phyloP scores from a whole-genome alignment of 192 early-diverging fungal species.

The Phlyctochytrium planicorne region DNA sequence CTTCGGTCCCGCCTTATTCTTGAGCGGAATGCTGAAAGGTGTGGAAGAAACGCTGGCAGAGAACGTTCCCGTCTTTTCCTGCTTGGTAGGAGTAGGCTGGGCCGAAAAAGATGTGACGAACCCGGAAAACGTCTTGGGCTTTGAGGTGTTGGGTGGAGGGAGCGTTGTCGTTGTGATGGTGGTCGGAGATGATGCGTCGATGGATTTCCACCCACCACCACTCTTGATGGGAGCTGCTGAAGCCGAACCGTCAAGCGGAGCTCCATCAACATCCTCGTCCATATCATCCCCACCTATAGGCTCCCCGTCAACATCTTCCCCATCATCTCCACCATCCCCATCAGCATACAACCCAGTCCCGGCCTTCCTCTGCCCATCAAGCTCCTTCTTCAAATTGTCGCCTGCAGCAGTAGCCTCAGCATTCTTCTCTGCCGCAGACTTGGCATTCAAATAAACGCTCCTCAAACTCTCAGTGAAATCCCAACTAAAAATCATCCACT shows the following conservation, averaged over 20 bases:
- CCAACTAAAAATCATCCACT: slow-evolving; percentile 83
- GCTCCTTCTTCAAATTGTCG: background rate
- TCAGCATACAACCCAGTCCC: background rate
- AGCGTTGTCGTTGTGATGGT: too few species aligned
- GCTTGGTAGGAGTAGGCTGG: background rate
- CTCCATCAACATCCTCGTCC: background rate
- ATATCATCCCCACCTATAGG: slow-evolving; percentile 21
- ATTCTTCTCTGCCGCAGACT: slow-evolving; percentile 6
- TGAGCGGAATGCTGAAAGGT: background rate
- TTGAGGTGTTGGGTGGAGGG: background rate
- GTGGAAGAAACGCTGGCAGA: too few species aligned
- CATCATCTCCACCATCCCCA: slow-evolving; percentile 10
- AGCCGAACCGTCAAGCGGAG: too few species aligned
- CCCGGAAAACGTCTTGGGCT: background rate
- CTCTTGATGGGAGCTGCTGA: too few species aligned
- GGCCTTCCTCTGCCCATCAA: background rate
- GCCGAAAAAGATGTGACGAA: background rate
- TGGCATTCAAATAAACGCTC: slow-evolving; percentile 39
- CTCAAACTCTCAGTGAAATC: slow-evolving; percentile 60
- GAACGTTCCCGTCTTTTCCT: background rate
- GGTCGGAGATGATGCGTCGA: too few species aligned
- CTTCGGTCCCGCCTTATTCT: background rate
- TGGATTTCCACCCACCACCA: background rate
- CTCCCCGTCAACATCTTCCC: slow-evolving; percentile 47
- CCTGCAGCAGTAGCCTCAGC: background rate